Conservation (phyloP, 192 early-diverging fungal species). For the Entomortierella beljakovae region DNA sequence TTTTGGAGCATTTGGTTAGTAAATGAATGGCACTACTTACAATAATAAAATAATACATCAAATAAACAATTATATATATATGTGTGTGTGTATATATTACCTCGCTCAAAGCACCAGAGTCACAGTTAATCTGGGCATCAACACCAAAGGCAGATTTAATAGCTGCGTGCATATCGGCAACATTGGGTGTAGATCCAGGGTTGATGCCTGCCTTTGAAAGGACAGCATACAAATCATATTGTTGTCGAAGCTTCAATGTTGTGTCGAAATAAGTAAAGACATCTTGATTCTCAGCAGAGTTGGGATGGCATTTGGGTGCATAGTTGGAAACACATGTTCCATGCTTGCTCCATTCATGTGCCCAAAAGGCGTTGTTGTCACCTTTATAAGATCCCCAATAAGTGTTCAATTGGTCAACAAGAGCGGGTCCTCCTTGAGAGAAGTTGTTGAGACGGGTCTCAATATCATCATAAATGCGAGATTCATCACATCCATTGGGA, state of each 20-base stretch:
- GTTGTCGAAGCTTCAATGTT: slow-evolving; percentile 61
- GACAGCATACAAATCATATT: slow-evolving; percentile 67
- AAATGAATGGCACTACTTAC: too few species aligned
- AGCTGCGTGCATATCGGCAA: slow-evolving; percentile 54
- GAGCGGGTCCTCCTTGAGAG: slow-evolving; percentile 37
- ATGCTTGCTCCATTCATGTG: slow-evolving; percentile 87
- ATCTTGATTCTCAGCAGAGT: slow-evolving; percentile 62
- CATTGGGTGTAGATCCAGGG: slow-evolving; percentile 60
- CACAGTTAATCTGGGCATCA: slow-evolving; percentile 43
- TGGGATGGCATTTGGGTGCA: slow-evolving; percentile 67
- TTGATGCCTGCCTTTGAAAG: slow-evolving; percentile 60
- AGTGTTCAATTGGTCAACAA: slow-evolving; percentile 63
- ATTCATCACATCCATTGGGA: slow-evolving; percentile 71
- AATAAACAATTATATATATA: neutral
- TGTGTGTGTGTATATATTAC: slow-evolving; percentile 28
- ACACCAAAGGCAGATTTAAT: slow-evolving; percentile 52
- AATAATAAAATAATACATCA: too few species aligned
- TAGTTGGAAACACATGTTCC: slow-evolving; percentile 81
- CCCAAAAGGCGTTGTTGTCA: slow-evolving; percentile 83
- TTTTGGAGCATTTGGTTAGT: slow-evolving; percentile 16
- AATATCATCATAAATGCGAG: slow-evolving; percentile 65
- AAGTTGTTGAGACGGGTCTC: slow-evolving; percentile 58
- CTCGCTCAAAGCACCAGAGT: slow-evolving; percentile 55
- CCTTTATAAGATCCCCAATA: slow-evolving; percentile 80
- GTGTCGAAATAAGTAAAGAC: slow-evolving; percentile 69